These are phyloP conservation scores for Monosporascus sp. DNA, from an alignment of 2,329 filamentous ascomycete genomes.

Conservation along the genomic window DNA sequence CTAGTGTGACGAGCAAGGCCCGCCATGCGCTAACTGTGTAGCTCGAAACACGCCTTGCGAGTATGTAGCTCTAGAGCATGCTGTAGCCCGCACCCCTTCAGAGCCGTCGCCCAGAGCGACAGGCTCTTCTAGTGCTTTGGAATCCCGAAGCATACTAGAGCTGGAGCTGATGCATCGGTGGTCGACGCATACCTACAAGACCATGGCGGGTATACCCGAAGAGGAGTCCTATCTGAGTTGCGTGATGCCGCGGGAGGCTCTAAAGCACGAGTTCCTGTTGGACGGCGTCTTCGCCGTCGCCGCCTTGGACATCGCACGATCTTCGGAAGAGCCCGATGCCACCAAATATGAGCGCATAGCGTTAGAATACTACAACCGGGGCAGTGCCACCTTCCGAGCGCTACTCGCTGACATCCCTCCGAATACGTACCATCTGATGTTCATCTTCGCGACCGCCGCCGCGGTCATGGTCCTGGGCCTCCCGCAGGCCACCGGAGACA, in stretches of 20 bases:
- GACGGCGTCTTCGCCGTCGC: constrained; percentile 32
- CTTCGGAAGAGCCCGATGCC: constrained; percentile 11
- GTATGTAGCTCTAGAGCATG: neutral
- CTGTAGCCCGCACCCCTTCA: neutral
- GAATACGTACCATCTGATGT: constrained; percentile 24
- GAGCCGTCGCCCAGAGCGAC: neutral
- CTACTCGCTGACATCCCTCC: constrained; percentile 23
- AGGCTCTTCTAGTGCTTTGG: neutral
- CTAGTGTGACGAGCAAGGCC: constrained; percentile 33
- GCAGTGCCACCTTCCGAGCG: constrained; percentile 26
- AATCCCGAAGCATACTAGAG: constrained; percentile 30
- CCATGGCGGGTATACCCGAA: constrained; percentile 32
- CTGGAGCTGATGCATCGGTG: constrained; percentile 50
- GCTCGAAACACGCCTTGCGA: constrained; percentile 13
- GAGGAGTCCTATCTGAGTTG: constrained; percentile 30
- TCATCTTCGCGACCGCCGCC: constrained; percentile 26
- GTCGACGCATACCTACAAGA: constrained; percentile 39
- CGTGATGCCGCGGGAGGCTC: constrained; percentile 27
- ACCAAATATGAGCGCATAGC: constrained; percentile 25
- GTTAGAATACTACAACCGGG: constrained; percentile 29
- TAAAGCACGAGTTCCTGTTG: constrained; percentile 35
- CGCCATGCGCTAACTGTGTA: constrained; percentile 30
- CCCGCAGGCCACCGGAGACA: constrained; percentile 16
- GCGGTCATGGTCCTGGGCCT: constrained; percentile 24
- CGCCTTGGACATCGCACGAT: constrained; percentile 28